Conservation (phyloP, 495 filamentous ascomycete genomes). For the Talaromyces borbonicus region DNA sequence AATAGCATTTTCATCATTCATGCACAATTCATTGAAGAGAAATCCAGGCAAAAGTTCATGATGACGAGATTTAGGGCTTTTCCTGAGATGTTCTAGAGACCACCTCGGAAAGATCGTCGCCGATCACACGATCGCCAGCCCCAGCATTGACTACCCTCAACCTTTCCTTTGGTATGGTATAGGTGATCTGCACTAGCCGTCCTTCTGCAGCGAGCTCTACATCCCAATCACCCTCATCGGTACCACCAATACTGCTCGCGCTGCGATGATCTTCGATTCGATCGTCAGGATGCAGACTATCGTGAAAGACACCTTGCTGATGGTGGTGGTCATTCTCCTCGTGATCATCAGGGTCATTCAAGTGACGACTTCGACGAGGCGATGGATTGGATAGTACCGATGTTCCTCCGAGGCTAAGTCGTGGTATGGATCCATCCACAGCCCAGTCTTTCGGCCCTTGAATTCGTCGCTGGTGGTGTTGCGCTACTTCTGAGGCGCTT, state of each 20-base stretch:
- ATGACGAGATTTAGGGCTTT: not conserved
- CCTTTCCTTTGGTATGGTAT: constrained; percentile 78
- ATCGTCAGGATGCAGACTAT: constrained; percentile 38
- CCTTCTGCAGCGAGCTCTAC: constrained; percentile 73
- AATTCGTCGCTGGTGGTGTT: constrained; percentile 46
- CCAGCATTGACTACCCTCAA: constrained; percentile 75
- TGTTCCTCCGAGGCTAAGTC: not conserved
- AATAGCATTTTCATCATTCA: not conserved
- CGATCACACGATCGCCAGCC: constrained; percentile 15
- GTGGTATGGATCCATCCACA: constrained; percentile 20
- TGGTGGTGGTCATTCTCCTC: constrained; percentile 14
- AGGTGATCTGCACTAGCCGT: constrained; percentile 83
- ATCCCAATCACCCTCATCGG: constrained; percentile 73
- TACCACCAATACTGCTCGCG: constrained; percentile 1
- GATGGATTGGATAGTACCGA: not conserved
- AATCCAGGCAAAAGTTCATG: not conserved
- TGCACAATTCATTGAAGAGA: too few relatives aligned
- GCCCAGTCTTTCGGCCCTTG: constrained; percentile 51
- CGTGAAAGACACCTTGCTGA: not conserved
- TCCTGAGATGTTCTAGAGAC: not conserved
- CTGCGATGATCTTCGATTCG: constrained; percentile 12
- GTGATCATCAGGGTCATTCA: constrained; percentile 4
- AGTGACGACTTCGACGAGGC: not conserved
- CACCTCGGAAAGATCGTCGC: constrained; percentile 2
- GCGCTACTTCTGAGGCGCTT: constrained; percentile 42